Evolutionary conservation across 148 eudicot genomes (phyloP).

Genomic region (Vaccinium vitisidaea): DNA sequence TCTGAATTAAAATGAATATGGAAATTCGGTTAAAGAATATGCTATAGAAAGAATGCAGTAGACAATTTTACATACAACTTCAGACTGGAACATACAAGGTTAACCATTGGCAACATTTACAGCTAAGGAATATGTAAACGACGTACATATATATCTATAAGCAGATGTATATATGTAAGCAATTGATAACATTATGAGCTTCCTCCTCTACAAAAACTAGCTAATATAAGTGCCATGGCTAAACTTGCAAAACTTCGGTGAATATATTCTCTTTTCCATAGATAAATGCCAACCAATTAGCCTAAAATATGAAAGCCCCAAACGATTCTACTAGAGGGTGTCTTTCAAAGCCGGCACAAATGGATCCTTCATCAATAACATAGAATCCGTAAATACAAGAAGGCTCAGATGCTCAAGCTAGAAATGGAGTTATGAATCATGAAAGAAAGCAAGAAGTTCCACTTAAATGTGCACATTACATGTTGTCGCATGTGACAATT

Average conservation of each 20-base stretch:
- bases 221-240: neutral
- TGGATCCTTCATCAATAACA: neutral
- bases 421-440: neutral
- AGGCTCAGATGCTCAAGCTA: neutral
- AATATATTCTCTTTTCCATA: neutral
- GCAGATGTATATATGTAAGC: too few species aligned
- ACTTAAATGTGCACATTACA: neutral
- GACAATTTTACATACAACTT: neutral
- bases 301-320: neutral
- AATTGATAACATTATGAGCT: too few species aligned
- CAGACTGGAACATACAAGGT: neutral
- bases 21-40: neutral
- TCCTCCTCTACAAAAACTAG: neutral
- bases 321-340: neutral
- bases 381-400: neutral
- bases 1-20: constrained; percentile 36
- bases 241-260: neutral
- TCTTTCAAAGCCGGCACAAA: neutral
- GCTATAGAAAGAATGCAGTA: neutral
- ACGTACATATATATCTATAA: neutral
- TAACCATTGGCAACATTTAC: neutral
- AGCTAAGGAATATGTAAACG: neutral
- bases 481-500: neutral
- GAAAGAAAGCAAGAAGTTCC: neutral
- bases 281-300: neutral